These are phyloP conservation scores for Ailanthus altissimus DNA, from an alignment of 345 rosid genomes.

Conservation along the genomic window DNA sequence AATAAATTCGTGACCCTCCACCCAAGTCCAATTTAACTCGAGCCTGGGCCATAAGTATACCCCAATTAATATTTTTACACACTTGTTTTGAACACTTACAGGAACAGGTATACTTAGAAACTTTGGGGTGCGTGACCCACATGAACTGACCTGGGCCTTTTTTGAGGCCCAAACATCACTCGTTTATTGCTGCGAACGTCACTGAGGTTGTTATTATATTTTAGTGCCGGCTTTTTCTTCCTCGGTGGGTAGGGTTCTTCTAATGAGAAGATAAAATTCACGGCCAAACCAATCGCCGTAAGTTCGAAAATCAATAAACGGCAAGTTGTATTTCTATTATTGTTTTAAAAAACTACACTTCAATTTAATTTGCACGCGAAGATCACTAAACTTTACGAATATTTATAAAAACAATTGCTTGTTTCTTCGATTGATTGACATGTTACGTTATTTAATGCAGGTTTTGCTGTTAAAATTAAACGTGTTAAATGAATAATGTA, in stretches of 20 bases:
- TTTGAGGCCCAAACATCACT: neutral
- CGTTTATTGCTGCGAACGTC: neutral
- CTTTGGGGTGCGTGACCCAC: too few species aligned
- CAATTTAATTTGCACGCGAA: neutral
- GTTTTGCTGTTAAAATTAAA: conserved; percentile 17
- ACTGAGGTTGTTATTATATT: neutral
- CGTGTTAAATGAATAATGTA: conserved; percentile 50
- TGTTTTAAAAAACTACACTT: neutral
- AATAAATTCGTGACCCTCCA: too few species aligned
- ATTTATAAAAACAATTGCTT: neutral
- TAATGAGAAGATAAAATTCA: neutral
- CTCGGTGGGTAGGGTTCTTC: neutral
- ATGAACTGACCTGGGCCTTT: neutral
- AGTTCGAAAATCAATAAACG: neutral
- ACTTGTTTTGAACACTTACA: too few species aligned
- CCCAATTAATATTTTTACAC: too few species aligned
- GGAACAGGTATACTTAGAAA: neutral
- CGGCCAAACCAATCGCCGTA: neutral
- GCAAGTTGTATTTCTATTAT: neutral
- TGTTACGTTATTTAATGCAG: conserved; percentile 9
- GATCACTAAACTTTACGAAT: neutral
- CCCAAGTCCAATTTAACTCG: too few species aligned
- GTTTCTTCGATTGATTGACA: neutral
- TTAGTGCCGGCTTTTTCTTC: too few species aligned
- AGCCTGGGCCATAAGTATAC: too few species aligned